Evolutionary conservation across 2,329 filamentous ascomycete species (phyloP), one percentile per base, ranked within the genome.

Genomic region (Rutstroemia sp.): DNA sequence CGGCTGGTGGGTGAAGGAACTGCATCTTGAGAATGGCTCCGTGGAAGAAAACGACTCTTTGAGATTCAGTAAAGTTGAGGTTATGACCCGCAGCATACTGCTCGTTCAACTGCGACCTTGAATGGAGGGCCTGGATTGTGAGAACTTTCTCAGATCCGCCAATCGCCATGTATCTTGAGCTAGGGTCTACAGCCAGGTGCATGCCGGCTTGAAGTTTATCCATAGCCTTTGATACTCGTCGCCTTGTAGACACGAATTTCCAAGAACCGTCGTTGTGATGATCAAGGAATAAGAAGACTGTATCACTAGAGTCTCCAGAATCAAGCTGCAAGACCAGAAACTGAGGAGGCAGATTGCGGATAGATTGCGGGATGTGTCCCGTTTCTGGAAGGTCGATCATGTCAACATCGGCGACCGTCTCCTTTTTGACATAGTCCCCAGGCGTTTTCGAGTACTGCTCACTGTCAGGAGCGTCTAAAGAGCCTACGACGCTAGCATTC

Each of bases 1-100:
- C 78, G 0, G 79, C 72, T 9, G 78, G 77, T 7, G 91, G 88
- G 58, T 87, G 83, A 2, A 99, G 76, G 61, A 97, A 99, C 21
- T 91, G 87, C 77, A 96, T 85, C 63, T 89, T 88, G 64, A 92
- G 78, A 55, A 97, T 89, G n/a, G 85, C 77, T 1, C 89, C 91
- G 7, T 84, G 79, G 7, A 90, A 75, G 10, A 58, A 54, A 19
- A 67, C 30, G 5, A 63, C 58, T 41, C 47, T 58, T 48, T 68
- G 61, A 0, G 69, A 70, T 58, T 76, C 76, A 56, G 95, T 78
- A 1, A 87, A 87, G 9, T 76, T 70, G 57, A 88, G 70, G 60
- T 72, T 66, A n/a, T 73, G 70, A 34, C 68, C 66, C 39, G 65
- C 61, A 16, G 65, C 67, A 65, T 77, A 86, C 67, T 73, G 83